Percentiles rank a stretch among this genome's conserved stretches.
Evolutionary conservation across 306 rosid species (phyloP).

Genomic region (Malus asiatica): DNA sequence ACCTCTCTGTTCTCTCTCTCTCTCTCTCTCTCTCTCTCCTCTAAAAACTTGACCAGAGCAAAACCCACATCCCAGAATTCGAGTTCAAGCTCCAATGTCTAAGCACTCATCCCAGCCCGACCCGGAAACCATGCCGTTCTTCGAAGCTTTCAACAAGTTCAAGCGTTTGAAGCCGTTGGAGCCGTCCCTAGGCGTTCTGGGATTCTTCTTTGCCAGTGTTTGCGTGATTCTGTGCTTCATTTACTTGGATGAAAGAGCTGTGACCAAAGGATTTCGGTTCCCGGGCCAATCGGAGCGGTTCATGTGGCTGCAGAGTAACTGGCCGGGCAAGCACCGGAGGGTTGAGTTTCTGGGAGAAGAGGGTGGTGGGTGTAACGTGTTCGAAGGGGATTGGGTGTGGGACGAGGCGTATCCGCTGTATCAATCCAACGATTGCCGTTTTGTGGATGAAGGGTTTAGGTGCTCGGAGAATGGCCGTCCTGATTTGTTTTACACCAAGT

Average conservation of each 20-base stretch:
- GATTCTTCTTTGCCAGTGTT: constrained; percentile 44
- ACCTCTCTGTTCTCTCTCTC: constrained; percentile 11
- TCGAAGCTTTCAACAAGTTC: constrained; percentile 37
- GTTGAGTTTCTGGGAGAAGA: constrained; percentile 56
- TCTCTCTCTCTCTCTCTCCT: background rate
- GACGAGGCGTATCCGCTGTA: constrained; percentile 76
- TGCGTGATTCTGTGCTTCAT: constrained; percentile 44
- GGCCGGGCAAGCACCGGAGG: constrained; percentile 20
- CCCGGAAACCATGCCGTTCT: constrained; percentile 38
- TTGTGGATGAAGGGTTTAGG: constrained; percentile 70
- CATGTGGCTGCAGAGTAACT: constrained; percentile 40
- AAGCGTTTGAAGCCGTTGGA: constrained; percentile 56
- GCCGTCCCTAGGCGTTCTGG: constrained; percentile 58
- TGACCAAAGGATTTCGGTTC: constrained; percentile 30
- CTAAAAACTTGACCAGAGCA: background rate
- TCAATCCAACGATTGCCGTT: constrained; percentile 55
- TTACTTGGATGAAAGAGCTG: constrained; percentile 46
- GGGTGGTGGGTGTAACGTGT: constrained; percentile 52
- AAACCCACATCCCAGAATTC: constrained; percentile 12
- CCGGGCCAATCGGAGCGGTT: constrained; percentile 43
- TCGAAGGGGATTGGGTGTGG: constrained; percentile 90
- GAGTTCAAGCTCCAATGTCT: constrained; percentile 35
- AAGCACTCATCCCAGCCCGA: constrained; percentile 23
- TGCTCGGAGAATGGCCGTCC: constrained; percentile 88
- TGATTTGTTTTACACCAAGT: constrained; percentile 78